A percentile compares a stretch with the other conserved stretches of the same genome.
phyloP scores from a whole-genome alignment of 2,329 filamentous ascomycete species.

The Waltergamsia citrina region DNA sequence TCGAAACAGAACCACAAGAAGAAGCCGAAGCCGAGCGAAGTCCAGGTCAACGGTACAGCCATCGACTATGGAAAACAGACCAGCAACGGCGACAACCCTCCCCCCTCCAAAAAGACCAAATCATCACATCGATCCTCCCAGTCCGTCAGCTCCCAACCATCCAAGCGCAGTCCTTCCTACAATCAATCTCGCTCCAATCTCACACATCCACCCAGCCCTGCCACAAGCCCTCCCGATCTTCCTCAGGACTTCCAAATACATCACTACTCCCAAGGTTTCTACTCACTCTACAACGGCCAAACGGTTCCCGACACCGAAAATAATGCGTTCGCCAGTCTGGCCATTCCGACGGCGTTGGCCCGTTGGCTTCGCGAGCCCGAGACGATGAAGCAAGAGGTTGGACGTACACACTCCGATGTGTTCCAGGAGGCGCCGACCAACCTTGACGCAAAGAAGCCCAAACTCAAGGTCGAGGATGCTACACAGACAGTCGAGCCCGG shows the following conservation, averaged over 20 bases:
- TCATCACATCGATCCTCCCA: constrained; percentile 70
- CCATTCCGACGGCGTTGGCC: constrained; percentile 64
- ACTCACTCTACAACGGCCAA: constrained; percentile 60
- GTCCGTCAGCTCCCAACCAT: constrained; percentile 61
- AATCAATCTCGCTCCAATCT: constrained; percentile 52
- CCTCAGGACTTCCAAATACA: constrained; percentile 55
- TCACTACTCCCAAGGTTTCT: constrained; percentile 66
- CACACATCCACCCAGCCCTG: constrained; percentile 61
- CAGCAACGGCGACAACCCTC: constrained; percentile 31
- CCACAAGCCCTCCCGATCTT: constrained; percentile 61
- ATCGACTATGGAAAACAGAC: constrained; percentile 35
- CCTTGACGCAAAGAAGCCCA: constrained; percentile 30
- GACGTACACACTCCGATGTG: constrained; percentile 56
- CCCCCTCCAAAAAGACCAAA: constrained; percentile 70
- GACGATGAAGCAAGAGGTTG: constrained; percentile 57
- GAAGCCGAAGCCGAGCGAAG: constrained; percentile 63
- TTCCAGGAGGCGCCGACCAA: constrained; percentile 47
- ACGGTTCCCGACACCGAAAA: constrained; percentile 51
- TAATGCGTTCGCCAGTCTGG: constrained; percentile 71
- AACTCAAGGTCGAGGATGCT: constrained; percentile 40
- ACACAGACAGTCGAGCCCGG: constrained; percentile 19
- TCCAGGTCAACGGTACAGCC: constrained; percentile 63
- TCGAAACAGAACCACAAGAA: constrained; percentile 85
- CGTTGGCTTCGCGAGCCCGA: constrained; percentile 70
- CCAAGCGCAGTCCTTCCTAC: constrained; percentile 55